Base-by-base conservation (phyloP, 1,139 yeast species). In the Hyphopichia buzzinii region DNA sequence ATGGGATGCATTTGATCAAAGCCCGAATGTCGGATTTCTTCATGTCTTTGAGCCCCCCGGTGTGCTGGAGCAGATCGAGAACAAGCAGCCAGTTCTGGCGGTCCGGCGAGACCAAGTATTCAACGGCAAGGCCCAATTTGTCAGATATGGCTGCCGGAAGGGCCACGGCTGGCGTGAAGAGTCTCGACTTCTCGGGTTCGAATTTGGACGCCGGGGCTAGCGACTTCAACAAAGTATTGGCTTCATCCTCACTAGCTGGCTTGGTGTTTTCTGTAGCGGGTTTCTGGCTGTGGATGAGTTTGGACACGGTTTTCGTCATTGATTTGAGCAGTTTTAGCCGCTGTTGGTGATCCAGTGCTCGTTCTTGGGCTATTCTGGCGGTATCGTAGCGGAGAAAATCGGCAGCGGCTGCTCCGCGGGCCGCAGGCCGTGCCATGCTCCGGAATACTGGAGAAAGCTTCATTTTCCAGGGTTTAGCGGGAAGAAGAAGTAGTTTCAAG, bases 41-140 rank as follows among this genome's bases (percentile, higher is more conserved):
- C 4, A 81, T 40, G 3, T 55, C 73, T 8, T 42, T 38, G 11
- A 82, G 62, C 0, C 80, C 78, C 1, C 67, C 67, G 4, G 62
- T 49, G 6, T 48, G 43, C n/a, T 52, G 47, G 15, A 84, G 52
- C 32, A 71, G 74, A 3, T 64, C 54, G 4, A 84, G 52, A 3
- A 82, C 73, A 24, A 72, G 57, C 13, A 62, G 58, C 89, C 90
- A 84, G 48, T 80, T 67, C 40, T 74, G 78, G 30, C 64, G 55
- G 4, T 63, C 57, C 30, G 67, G 65, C 27, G 72, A 64, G 2
- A 76, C 67, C 30, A 80, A 62, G 43, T 62, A 65, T 17, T 68
- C 65, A 2, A 77, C 57, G 0, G 80, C 59, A 26, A 74, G 67
- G 0, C 79, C 79, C 4, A 84, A 57, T 30, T 67, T 62, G 1